Percentiles rank a stretch among this genome's conserved stretches.
phyloP scores from a whole-genome alignment of 257 asterid genomes.

The Galeopsis tetrahit region DNA sequence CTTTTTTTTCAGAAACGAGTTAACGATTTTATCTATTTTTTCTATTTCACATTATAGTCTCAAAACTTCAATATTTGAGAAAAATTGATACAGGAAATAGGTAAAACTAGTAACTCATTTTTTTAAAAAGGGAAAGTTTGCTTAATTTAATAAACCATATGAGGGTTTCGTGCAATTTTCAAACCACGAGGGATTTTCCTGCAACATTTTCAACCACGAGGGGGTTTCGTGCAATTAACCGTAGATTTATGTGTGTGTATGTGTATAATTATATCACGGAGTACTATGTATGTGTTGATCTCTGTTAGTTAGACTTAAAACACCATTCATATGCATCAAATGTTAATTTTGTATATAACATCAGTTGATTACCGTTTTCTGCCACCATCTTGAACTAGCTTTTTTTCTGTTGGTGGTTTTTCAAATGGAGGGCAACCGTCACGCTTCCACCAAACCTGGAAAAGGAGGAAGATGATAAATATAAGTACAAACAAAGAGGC shows the following conservation, averaged over 20 bases:
- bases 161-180: too few species aligned
- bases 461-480: constrained; percentile 32
- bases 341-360: neutral
- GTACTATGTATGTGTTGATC: neutral
- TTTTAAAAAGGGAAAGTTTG: too few species aligned
- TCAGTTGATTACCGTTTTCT: constrained; percentile 58
- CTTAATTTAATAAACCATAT: too few species aligned
- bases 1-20: too few species aligned
- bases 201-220: too few species aligned
- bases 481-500: constrained; percentile 30
- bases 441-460: constrained; percentile 99
- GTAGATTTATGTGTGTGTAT: neutral
- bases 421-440: constrained; percentile 98
- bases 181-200: too few species aligned
- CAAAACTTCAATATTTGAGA: too few species aligned
- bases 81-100: too few species aligned
- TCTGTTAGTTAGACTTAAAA: neutral
- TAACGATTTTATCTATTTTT: too few species aligned
- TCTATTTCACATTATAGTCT: too few species aligned
- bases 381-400: constrained; percentile 68
- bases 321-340: constrained; percentile 23
- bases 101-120: too few species aligned
- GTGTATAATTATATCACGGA: neutral
- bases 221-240: too few species aligned
- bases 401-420: constrained; percentile 73